Evolutionary conservation across 768 basidiomycete genomes (phyloP).

Genomic region (Tulasnella calospora): DNA sequence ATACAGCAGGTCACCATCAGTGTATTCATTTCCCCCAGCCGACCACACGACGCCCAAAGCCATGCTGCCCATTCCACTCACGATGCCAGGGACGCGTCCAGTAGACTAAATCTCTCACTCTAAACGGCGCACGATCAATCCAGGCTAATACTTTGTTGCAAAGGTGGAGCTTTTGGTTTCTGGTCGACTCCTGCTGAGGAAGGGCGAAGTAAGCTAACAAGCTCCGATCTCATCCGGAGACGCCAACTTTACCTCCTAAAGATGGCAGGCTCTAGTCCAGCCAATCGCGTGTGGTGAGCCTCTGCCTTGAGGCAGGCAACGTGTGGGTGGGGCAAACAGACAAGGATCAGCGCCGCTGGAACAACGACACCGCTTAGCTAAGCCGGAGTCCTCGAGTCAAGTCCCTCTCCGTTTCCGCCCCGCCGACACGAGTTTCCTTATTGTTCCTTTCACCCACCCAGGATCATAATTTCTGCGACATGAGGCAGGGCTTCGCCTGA

Average conservation of each 20-base stretch:
- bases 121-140: not conserved
- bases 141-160: not conserved
- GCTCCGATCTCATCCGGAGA: slow-evolving; percentile 11
- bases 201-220: not conserved
- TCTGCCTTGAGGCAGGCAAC: not conserved
- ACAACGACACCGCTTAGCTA: not conserved
- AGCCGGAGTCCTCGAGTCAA: not conserved
- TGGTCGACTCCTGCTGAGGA: not conserved
- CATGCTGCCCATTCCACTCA: not conserved
- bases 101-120: not conserved
- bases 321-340: not conserved
- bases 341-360: not conserved
- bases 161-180: not conserved
- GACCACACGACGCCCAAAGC: not conserved
- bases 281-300: not conserved
- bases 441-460: not conserved
- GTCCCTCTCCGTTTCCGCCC: not conserved
- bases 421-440: slow-evolving; percentile 5
- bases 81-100: not conserved
- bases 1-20: not conserved
- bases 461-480: not conserved
- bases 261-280: not conserved
- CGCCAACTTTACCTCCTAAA: slow-evolving; percentile 7
- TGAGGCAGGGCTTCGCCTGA: not conserved
- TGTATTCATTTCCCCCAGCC: not conserved